phyloP scores from a whole-genome alignment of 805 yeast genomes.

The Candida suzukii region DNA sequence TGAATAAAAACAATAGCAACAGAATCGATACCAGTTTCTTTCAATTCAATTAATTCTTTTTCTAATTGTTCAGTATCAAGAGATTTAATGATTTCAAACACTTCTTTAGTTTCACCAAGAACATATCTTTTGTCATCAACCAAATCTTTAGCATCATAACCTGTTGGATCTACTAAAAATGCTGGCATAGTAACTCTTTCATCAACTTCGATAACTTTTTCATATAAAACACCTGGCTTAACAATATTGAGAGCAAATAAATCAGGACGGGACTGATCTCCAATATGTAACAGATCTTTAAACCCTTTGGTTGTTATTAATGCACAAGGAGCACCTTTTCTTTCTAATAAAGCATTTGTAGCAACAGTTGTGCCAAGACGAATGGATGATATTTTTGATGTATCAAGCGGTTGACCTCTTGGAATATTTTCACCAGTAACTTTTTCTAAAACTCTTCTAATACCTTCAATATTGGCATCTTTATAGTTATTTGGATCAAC shows the following conservation, averaged over 20 bases:
- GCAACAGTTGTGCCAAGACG: constrained; percentile 96
- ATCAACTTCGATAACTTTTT: constrained; percentile 74
- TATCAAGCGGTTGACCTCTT: constrained; percentile 51
- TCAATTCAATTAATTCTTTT: constrained; percentile 34
- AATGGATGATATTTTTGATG: constrained; percentile 56
- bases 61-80: constrained; percentile 41
- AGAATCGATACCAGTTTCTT: constrained; percentile 54
- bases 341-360: constrained; percentile 86
- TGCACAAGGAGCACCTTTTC: constrained; percentile 87
- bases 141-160: constrained; percentile 44
- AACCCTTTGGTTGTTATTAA: constrained; percentile 85
- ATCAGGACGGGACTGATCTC: constrained; percentile 87
- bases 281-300: constrained; percentile 73
- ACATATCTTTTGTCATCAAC: constrained; percentile 22
- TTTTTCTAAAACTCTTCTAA: constrained; percentile 65
- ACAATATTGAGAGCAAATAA: constrained; percentile 77
- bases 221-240: constrained; percentile 67
- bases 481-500: constrained; percentile 83
- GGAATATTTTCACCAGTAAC: constrained; percentile 50
- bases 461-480: constrained; percentile 92
- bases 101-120: constrained; percentile 32
- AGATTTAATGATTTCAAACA: constrained; percentile 41
- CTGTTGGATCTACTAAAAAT: constrained; percentile 72
- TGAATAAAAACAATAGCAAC: constrained; percentile 69
- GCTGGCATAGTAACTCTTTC: constrained; percentile 85